Base-by-base conservation (phyloP, 306 rosid species). In the Astragalus membranaceus region DNA sequence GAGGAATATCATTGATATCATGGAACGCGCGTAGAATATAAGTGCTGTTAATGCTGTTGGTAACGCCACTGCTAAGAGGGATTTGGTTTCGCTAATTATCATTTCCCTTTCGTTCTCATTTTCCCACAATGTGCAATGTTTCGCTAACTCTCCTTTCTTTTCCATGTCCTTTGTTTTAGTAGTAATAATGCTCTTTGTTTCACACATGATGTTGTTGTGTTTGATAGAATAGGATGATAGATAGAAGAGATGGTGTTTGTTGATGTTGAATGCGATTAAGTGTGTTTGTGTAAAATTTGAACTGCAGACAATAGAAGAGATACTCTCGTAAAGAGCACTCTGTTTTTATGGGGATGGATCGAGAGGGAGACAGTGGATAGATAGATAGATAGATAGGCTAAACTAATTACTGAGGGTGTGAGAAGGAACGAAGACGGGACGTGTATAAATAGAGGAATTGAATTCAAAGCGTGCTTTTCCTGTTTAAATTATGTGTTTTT, bases 21-120 rank as follows among this genome's bases (percentile, higher is more conserved):
- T 78, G 12, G 98, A 90, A 44, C 98, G 92, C 4, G 89, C 77
- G 87, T 94, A 94, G 82, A 94, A 81, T 64, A 94, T 81, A 68
- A 94, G 88, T 4, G 85, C 90, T 0, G 98, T 83, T 2, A 88
- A 37, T 15, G 85, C 85, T 2, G 87, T 90, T 3, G 98, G 98
- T 33, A 80, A 80, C 5, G 95, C 88, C 0, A 90, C 63, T 5
- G 51, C 6, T 73, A 88, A 64, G 3, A 94, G 89, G 0, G 96
- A 85, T 76, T 77, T 82, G 5, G 76, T 37, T 69, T 94, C 94
- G 0, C 7, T 17, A 2, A 41, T 42, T 62, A 42, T 62, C 36
- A 41, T 42, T 8, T 42, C 15, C 6, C 50, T 39, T 10, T 54
- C 59, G 1, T 53, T 53, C 11, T 54, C 14, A 3, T 10, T 2